Conservation (phyloP, 257 asterid genomes). For the Primulina huaijiensis region DNA sequence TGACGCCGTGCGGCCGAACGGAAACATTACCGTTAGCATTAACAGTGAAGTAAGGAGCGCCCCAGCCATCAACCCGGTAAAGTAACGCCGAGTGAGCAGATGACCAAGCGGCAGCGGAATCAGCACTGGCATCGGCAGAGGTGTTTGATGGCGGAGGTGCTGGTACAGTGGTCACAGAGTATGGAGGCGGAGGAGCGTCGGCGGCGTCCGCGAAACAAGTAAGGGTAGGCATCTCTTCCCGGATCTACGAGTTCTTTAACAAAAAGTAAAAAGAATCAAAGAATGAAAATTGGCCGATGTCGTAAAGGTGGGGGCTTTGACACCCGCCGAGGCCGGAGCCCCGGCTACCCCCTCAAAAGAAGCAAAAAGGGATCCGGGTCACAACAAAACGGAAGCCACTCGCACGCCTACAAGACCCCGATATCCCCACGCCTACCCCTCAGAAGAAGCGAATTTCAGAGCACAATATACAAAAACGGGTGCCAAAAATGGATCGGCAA, state of each 20-base stretch:
- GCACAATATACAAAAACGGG: neutral
- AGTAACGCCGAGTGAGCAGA: conserved; percentile 61
- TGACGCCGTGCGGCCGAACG: conserved; percentile 59
- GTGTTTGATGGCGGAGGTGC: conserved; percentile 33
- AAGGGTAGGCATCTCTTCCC: conserved; percentile 78
- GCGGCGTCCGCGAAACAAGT: conserved; percentile 77
- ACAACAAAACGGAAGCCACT: conserved; percentile 57
- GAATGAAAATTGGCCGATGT: conserved; percentile 34
- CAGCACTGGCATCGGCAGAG: conserved; percentile 18
- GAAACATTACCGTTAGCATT: conserved; percentile 73
- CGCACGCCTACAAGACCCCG: conserved; percentile 39
- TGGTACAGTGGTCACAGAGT: conserved; percentile 60
- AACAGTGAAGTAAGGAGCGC: conserved; percentile 84
- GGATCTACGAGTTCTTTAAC: conserved; percentile 31
- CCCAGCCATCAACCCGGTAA: conserved; percentile 86
- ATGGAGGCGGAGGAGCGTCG: conserved; percentile 56
- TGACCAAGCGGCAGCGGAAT: conserved; percentile 49
- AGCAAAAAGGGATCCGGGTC: conserved; percentile 61
- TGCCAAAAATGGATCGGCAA: neutral
- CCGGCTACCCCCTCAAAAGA: conserved; percentile 99
- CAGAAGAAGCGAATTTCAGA: conserved; percentile 56
- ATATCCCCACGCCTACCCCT: conserved; percentile 92
- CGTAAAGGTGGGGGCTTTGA: conserved; percentile 91
- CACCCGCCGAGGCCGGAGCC: conserved; percentile 99
- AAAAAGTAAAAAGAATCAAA: conserved; percentile 43